Conservation (phyloP, 345 rosid genomes). For the Raphanus raphanistrum region DNA sequence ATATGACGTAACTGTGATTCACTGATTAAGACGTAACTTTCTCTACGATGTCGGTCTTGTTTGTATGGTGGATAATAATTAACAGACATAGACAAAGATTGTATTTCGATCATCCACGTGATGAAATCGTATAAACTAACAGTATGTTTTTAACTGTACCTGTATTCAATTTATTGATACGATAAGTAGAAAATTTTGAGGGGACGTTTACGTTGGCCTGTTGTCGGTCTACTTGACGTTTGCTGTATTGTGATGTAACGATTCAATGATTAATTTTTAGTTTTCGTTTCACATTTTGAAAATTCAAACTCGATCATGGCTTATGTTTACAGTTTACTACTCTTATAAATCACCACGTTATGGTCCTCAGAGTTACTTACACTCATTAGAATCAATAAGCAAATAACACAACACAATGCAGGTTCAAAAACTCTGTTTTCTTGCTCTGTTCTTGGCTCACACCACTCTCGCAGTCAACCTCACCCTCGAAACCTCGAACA, state of each 20-base stretch:
- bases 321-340: not conserved
- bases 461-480: not conserved
- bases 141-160: not conserved
- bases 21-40: not conserved
- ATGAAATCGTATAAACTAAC: not conserved
- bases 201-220: not conserved
- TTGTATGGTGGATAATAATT: not conserved
- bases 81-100: not conserved
- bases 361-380: not conserved
- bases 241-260: not conserved
- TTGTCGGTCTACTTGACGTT: not conserved
- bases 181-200: not conserved
- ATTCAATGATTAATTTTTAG: not conserved
- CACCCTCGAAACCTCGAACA: constrained; percentile 5
- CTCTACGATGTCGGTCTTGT: not conserved
- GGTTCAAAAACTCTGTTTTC: constrained; percentile 4
- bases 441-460: constrained; percentile 17
- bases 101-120: not conserved
- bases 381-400: not conserved
- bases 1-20: not conserved
- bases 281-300: not conserved
- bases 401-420: not conserved
- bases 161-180: not conserved
- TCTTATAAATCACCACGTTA: not conserved
- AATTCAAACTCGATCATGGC: not conserved